These are phyloP conservation scores for Juglanconis juglandina DNA, from an alignment of 2,329 filamentous ascomycete species.

Conservation along the genomic window DNA sequence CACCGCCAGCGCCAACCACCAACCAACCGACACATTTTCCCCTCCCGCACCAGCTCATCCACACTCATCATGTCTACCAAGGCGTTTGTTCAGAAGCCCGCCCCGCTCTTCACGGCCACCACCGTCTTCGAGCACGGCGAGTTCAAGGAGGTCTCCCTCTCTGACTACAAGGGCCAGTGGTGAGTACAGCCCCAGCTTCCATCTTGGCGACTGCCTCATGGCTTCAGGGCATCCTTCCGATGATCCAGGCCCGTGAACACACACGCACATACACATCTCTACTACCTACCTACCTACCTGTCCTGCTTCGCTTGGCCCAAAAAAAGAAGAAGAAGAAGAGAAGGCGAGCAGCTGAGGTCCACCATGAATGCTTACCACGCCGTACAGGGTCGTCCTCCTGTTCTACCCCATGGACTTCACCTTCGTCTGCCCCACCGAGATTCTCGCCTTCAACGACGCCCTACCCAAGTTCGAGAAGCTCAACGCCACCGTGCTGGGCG, in stretches of 20 bases:
- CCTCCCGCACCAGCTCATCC: not conserved
- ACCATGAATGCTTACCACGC: conserved; percentile 5
- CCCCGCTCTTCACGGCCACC: conserved; percentile 47
- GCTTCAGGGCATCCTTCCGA: not conserved
- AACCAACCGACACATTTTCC: not conserved
- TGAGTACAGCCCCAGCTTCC: conserved; percentile 23
- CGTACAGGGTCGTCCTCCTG: conserved; percentile 57
- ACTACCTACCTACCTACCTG: too few relatives aligned
- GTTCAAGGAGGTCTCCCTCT: conserved; percentile 44
- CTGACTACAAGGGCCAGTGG: conserved; percentile 47
- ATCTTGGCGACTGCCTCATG: not conserved
- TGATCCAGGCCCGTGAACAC: too few relatives aligned
- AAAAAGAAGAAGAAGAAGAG: not conserved
- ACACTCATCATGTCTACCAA: conserved; percentile 35
- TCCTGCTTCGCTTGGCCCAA: too few relatives aligned
- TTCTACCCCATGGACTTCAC: conserved; percentile 69
- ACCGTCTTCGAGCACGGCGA: conserved; percentile 47
- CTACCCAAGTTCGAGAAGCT: conserved; percentile 57
- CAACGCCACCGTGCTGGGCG: conserved; percentile 57
- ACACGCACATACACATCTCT: too few relatives aligned
- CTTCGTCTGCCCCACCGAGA: conserved; percentile 65
- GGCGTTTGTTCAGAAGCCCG: conserved; percentile 46
- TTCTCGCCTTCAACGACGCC: conserved; percentile 62
- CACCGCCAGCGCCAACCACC: too few relatives aligned
- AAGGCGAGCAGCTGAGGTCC: not conserved